Evolutionary conservation across 2,329 filamentous ascomycete species (phyloP), one percentile per base, ranked within the genome.

Genomic region (Arthrinium puccinioides): DNA sequence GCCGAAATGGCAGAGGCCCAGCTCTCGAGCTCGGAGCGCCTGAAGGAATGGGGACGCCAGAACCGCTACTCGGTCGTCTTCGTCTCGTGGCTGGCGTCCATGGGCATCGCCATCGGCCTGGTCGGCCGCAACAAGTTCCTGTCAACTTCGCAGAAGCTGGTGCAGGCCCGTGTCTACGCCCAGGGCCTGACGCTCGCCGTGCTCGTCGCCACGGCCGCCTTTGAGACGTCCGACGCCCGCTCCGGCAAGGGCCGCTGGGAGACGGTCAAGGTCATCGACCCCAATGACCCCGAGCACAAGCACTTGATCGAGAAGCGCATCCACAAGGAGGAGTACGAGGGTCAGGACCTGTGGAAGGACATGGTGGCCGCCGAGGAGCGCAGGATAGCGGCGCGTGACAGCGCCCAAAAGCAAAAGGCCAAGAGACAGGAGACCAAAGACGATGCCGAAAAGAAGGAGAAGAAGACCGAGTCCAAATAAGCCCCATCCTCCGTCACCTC

Each of bases 341-440:
- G 87, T 30, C 86, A 94, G 67, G 89, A 97, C 62, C 73, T 96
- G 53, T 98, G 92, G 92, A 92, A 79, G 70, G 82, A 90, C 52
- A 90, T 90, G 84, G 82, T 90, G 34, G 84, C 76, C 43, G 79
- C 85, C 15, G 85, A 89, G 66, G 85, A 90, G 67, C 70, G 72
- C 47, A 65, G 74, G 26, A 46, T 79, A 28, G 63, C 61, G 14
- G 59, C 52, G 21, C 54, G 55, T 45, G 60, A 66, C 23, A 7
- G 25, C 25, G 15, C 13, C 13, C 25, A 27, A 14, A 5, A 8
- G 25, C 25, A 27, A 14, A 36, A 28, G n/a, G 14, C 31, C 13
- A 36, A 36, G 33, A 10, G 23, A 9, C 11, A 16, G 13, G 33
- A 36, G 11, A 18, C 19, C 25, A 27, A 36, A 24, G 24, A 33